Evolutionary conservation across 169 alveolate species (phyloP), one percentile per base, ranked within the genome.

Genomic region (Plasmodium vivax): DNA sequence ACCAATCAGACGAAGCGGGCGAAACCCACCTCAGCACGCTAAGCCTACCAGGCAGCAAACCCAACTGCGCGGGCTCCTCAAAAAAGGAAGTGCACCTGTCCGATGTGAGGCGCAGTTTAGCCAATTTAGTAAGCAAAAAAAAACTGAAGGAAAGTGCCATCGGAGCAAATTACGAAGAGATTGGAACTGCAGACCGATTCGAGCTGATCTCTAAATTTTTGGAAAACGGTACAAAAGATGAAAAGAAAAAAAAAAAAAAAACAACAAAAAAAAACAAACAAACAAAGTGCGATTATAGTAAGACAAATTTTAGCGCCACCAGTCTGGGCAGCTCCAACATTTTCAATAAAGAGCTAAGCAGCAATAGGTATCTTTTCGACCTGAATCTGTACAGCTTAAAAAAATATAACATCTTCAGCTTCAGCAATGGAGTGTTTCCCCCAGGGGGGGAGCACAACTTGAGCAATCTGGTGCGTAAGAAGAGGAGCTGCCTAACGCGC

Each of bases 321-420:
- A 19, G 43, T 36, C 9, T 75, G 38, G 36, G 74, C 3, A 85
- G 16, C 14, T 45, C 27, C 80, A 73, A 73, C 27, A 19, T 58
- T 27, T 87, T 51, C 45, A 77, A 19, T 6, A 87, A 87, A 87
- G 93, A 87, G 71, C 68, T 87, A 36, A 7, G 79, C 23, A 87
- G 93, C 36, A 87, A 87, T 45, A 74, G 68, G 56, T 87, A 87
- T 77, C 45, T 87, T 4, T 87, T 75, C 45, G 93, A 87, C 34
- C 34, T 77, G 34, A 87, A 87, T 54, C 34, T 87, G 5, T 87
- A 87, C 45, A 87, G 72, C 47, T 56, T 54, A 16, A 87, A 75
- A 87, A 87, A n/a, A 68, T 87, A 77, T 36, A 87, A 87, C 9
- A 16, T 87, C 1, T 75, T 87, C 47, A 87, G 93, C 41, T 54